phyloP scores from a whole-genome alignment of 768 basidiomycete genomes.

The Nevesoporus exiguus region DNA sequence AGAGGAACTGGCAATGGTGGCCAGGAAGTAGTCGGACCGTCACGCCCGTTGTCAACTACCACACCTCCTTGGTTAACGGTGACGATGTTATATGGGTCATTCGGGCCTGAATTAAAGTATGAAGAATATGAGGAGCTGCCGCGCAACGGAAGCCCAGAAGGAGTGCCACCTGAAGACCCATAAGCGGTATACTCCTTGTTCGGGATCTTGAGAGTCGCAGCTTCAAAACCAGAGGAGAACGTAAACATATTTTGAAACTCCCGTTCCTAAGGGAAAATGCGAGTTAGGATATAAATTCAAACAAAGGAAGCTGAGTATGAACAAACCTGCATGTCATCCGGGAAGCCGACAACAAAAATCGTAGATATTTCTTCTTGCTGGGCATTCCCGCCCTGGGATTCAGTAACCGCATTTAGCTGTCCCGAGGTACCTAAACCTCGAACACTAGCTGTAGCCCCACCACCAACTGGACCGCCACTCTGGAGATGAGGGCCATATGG shows the following conservation, averaged over 20 bases:
- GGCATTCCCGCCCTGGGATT: constrained; percentile 23
- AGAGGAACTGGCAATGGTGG: constrained; percentile 38
- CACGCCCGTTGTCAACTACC: constrained; percentile 73
- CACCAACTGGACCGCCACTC: constrained; percentile 35
- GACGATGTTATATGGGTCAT: constrained; percentile 82
- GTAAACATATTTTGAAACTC: constrained; percentile 99
- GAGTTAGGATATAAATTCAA: constrained; percentile 11
- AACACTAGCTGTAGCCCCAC: constrained; percentile 11
- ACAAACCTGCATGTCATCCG: constrained; percentile 96
- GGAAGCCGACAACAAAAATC: constrained; percentile 98
- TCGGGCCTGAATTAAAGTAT: constrained; percentile 48
- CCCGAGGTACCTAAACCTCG: constrained; percentile 30
- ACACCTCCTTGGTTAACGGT: constrained; percentile 81
- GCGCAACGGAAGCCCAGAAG: constrained; percentile 35
- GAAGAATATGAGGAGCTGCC: constrained; percentile 35
- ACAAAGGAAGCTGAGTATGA: constrained; percentile 4
- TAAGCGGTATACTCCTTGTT: constrained; percentile 86
- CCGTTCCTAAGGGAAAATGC: constrained; percentile 64
- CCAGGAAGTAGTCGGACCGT: constrained; percentile 72
- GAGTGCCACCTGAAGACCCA: constrained; percentile 41
- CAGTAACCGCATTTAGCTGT: constrained; percentile 26
- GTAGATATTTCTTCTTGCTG: constrained; percentile 88
- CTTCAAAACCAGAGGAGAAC: constrained; percentile 93
- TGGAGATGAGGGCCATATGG: constrained; percentile 70
- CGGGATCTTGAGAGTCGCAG: constrained; percentile 95